Percentiles rank a stretch among this genome's conserved stretches.
These are phyloP conservation scores for Colletotrichum camelliae DNA, from an alignment of 2,329 filamentous ascomycete genomes.

Conservation along the genomic window DNA sequence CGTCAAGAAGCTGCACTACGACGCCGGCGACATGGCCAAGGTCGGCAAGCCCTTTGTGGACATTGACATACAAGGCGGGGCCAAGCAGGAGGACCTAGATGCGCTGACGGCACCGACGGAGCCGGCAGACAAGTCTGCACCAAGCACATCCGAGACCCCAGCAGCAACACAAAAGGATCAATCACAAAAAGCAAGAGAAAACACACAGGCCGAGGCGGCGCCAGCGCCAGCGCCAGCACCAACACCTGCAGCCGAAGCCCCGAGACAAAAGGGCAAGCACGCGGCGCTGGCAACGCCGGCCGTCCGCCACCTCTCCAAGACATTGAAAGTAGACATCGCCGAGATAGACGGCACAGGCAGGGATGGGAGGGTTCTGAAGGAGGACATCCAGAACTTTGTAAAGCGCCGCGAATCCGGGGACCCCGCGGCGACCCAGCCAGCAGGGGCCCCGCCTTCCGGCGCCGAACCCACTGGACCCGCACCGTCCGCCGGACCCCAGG, in stretches of 20 bases:
- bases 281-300: slow-evolving; percentile 87
- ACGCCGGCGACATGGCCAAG: slow-evolving; percentile 93
- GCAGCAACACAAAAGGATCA: background rate
- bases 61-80: slow-evolving; percentile 87
- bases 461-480: slow-evolving; percentile 31
- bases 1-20: slow-evolving; percentile 95
- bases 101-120: slow-evolving; percentile 23
- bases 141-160: slow-evolving; percentile 19
- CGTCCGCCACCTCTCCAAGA: slow-evolving; percentile 85
- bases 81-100: slow-evolving; percentile 64
- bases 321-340: slow-evolving; percentile 77
- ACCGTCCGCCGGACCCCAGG: slow-evolving; percentile 54
- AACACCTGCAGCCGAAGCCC: slow-evolving; percentile 18
- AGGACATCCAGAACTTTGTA: slow-evolving; percentile 81
- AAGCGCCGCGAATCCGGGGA: slow-evolving; percentile 50
- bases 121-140: slow-evolving; percentile 28
- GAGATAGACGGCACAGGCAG: slow-evolving; percentile 85
- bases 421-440: background rate
- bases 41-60: slow-evolving; percentile 95
- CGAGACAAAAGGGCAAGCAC: slow-evolving; percentile 62
- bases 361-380: slow-evolving; percentile 90
- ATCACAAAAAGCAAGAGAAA: slow-evolving; percentile 16
- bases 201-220: background rate
- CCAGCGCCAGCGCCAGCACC: background rate
- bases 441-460: slow-evolving; percentile 26